Evolutionary conservation across 257 asterid species (phyloP).

Genomic region (Echium plantagineum): DNA sequence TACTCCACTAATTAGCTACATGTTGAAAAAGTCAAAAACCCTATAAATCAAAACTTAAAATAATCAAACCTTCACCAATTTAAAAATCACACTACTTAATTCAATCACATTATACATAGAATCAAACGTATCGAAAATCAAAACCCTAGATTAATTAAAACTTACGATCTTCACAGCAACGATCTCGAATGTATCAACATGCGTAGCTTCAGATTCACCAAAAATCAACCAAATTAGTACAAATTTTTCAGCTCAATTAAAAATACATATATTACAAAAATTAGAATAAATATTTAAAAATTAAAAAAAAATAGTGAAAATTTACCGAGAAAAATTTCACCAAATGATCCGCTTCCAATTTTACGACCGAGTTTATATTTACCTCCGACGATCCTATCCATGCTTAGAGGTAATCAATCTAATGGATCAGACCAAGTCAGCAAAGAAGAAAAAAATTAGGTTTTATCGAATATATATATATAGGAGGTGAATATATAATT

Average conservation of each 20-base stretch:
- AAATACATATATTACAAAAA: neutral
- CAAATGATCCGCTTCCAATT: constrained; percentile 86
- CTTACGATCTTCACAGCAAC: constrained; percentile 94
- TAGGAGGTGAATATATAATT: too few relatives aligned
- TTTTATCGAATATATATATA: too few relatives aligned
- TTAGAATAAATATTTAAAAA: neutral
- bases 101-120: too few relatives aligned
- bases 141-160: neutral
- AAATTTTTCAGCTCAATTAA: too few relatives aligned
- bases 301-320: neutral
- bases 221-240: neutral
- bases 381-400: constrained; percentile 55
- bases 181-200: constrained; percentile 75
- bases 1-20: too few relatives aligned
- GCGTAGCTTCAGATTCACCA: constrained; percentile 56
- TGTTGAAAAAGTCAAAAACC: too few relatives aligned
- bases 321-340: constrained; percentile 63
- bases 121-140: too few relatives aligned
- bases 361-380: constrained; percentile 75
- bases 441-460: too few relatives aligned
- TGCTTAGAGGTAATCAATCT: neutral
- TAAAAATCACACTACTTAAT: too few relatives aligned
- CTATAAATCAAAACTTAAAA: too few relatives aligned
- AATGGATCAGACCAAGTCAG: too few relatives aligned
- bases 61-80: too few relatives aligned